phyloP scores from a whole-genome alignment of 176 grass and related monocot genomes.

The Musa acuminata region DNA sequence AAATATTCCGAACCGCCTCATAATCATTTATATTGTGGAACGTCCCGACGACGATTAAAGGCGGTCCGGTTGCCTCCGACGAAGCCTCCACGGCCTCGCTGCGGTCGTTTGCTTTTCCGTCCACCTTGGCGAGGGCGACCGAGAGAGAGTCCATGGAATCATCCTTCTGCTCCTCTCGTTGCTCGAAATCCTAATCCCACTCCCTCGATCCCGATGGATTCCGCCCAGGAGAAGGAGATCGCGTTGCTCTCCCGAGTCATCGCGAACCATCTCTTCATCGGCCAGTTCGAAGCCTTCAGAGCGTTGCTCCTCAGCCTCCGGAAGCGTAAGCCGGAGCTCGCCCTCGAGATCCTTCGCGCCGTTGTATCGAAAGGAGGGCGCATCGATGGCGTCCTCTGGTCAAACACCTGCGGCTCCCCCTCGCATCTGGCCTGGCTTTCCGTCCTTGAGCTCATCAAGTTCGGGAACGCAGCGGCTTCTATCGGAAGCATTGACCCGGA shows the following conservation, averaged over 20 bases:
- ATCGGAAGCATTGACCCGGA: conserved; percentile 32
- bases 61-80: too few relatives aligned
- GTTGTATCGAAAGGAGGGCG: conserved; percentile 53
- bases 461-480: conserved; percentile 23
- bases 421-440: conserved; percentile 90
- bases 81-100: too few relatives aligned
- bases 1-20: too few relatives aligned
- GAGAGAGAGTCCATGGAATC: neutral
- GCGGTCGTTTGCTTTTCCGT: neutral
- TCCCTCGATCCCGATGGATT: neutral
- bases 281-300: conserved; percentile 81
- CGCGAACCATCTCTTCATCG: conserved; percentile 84
- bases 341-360: conserved; percentile 45
- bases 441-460: conserved; percentile 56
- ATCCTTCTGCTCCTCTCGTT: neutral
- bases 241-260: conserved; percentile 63
- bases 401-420: conserved; percentile 49
- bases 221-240: conserved; percentile 55
- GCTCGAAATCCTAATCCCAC: conserved; percentile 8
- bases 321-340: conserved; percentile 50
- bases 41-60: too few relatives aligned
- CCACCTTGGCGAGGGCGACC: neutral
- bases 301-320: conserved; percentile 80
- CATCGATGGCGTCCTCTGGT: conserved; percentile 61
- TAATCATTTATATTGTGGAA: too few relatives aligned